Conservation (phyloP, 257 asterid species). For the Solanum megistacrolobum region DNA sequence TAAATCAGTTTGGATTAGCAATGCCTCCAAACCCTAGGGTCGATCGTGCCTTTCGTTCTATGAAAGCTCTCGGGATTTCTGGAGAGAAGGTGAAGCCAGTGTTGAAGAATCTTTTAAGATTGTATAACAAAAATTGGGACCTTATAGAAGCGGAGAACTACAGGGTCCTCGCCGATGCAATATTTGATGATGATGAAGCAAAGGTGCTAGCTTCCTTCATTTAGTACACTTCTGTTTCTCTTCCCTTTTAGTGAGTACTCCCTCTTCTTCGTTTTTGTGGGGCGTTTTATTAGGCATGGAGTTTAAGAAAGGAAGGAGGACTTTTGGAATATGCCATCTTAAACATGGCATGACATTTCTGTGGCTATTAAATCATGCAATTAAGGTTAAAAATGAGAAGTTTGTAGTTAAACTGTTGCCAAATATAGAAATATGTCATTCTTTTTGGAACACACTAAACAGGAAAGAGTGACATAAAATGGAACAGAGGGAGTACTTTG, state of each 20-base stretch:
- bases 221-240: background rate
- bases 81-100: constrained; percentile 65
- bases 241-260: background rate
- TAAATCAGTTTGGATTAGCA: background rate
- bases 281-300: background rate
- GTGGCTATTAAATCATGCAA: background rate
- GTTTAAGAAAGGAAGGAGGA: background rate
- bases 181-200: constrained; percentile 53
- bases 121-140: constrained; percentile 65
- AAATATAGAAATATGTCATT: background rate
- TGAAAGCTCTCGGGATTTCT: constrained; percentile 56
- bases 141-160: constrained; percentile 74
- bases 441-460: background rate
- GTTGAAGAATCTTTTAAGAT: constrained; percentile 50
- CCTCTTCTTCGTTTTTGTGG: background rate
- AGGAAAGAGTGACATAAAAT: background rate
- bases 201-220: constrained; percentile 19
- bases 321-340: background rate
- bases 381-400: background rate
- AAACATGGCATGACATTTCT: background rate
- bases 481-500: background rate
- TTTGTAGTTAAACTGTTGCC: background rate
- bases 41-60: constrained; percentile 53
- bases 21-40: constrained; percentile 42
- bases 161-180: constrained; percentile 76